Base-by-base conservation (phyloP, 2,329 filamentous ascomycete genomes). In the Fusarium nematophilum region DNA sequence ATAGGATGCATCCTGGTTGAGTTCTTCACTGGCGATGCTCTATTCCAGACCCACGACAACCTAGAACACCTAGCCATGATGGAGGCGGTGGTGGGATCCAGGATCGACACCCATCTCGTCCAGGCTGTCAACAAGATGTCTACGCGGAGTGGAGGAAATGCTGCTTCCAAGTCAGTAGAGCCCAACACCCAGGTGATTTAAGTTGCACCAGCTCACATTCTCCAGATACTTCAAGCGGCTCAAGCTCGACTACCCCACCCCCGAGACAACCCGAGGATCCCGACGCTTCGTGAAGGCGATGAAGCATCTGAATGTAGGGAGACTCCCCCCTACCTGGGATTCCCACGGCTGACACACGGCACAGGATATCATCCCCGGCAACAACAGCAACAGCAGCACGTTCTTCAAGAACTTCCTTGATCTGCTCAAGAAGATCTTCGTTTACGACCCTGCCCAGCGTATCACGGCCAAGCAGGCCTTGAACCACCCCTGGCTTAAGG, bases 31-130 rank as follows among this genome's bases (percentile, higher is more conserved):
- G 88, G 88, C 5, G 88, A 90, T 67, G 88, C 88, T 14, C 75
- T 90, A 3, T 90, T 90, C 72, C 88, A 90, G 70, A 90, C 88
- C 1, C 88, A 90, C 65, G 88, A 90, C 64, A 90, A 90, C 57
- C 78, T 90, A 18, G 88, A 90, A 72, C 88, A 90, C 69, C 75
- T 90, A 45, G 88, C 88, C n/a, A 90, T 90, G 88, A 90, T 90
- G 87, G 87, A 90, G 68, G 85, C 84, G 27, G 87, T 90, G 7
- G 85, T 86, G 48, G 85, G 85, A 44, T 75, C 76, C 17, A 79
- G 82, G 43, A 84, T 90, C 45, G 87, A 90, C 58, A 74, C 75
- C 0, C 78, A 83, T 57, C 80, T 90, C 6, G 83, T 90, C 5
- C 75, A 76, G 44, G 47, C 69, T 9, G 72, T 77, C 14, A 77